Evolutionary conservation across 441 rosid genomes (phyloP).

Genomic region (Euphorbia schlechtendalii): DNA sequence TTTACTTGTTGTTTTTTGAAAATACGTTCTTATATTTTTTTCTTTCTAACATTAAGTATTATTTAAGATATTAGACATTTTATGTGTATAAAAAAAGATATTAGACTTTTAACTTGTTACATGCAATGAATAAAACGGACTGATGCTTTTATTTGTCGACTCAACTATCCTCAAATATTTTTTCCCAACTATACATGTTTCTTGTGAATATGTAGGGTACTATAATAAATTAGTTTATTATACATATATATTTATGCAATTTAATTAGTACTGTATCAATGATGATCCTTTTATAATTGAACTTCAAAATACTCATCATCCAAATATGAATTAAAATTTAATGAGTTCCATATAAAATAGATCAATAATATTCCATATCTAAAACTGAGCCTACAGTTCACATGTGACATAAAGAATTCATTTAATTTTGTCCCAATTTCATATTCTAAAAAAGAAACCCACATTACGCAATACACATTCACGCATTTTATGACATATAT

Average conservation of each 20-base stretch:
- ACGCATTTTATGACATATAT: too few species aligned
- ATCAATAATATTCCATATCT: neutral
- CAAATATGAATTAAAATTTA: neutral
- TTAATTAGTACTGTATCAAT: too few species aligned
- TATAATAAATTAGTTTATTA: too few species aligned
- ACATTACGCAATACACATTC: neutral
- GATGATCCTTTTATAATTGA: too few species aligned
- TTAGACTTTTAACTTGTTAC: too few species aligned
- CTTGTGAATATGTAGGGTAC: slow-evolving; percentile 10
- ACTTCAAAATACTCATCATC: too few species aligned
- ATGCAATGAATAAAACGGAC: neutral
- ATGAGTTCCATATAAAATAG: neutral
- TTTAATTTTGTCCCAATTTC: neutral
- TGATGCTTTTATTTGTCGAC: neutral
- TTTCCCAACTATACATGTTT: neutral
- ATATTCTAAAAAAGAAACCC: neutral
- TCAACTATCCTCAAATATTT: neutral
- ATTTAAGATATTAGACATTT: too few species aligned
- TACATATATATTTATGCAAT: too few species aligned
- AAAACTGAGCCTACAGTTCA: neutral
- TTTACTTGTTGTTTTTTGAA: too few species aligned
- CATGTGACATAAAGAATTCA: neutral
- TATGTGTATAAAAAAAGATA: too few species aligned
- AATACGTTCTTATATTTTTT: too few species aligned
- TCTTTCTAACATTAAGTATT: too few species aligned